Base-by-base conservation (phyloP, 2,329 filamentous ascomycete genomes). In the Amphichorda felina region DNA sequence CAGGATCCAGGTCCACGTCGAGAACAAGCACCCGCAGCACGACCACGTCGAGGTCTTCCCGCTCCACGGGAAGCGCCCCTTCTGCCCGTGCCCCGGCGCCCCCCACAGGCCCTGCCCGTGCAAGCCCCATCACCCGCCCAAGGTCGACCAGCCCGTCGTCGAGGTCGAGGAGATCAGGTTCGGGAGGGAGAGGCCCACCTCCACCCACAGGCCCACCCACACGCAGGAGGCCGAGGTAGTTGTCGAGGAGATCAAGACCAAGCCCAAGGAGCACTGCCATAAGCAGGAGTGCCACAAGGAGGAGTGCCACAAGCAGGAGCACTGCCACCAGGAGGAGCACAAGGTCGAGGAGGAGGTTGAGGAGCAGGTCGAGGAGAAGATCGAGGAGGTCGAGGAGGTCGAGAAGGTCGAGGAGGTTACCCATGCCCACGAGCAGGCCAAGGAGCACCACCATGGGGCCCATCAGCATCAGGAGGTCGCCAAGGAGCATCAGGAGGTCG, bases 11-110 rank as follows among this genome's bases (percentile, higher is more conserved):
- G 18, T 14, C 18, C 14, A 16, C 15, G 5, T 16, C 3, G 9
- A 32, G 13, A 32, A 32, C 30, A 32, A 32, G n/a, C n/a, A 24
- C n/a, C 30, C 13, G 22, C 35, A 36, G 31, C 26, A 36, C 16
- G 34, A 30, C 34, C 10, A 26, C 13, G 34, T 36, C 11, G 18
- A 37, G 18, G 35, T 37, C 14, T n/a, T 21, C 14, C 9, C 29
- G 17, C 11, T 36, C 5, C 18, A 21, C 19, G n/a, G 18, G 18
- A 34, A 25, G 32, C 11, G 4, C 28, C 8, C 9, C 28, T n/a
- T n/a, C n/a, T 30, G 28, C 28, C 28, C 28, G 9, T 9, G 14
- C 28, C 13, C n/a, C n/a, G 9, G 11, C 13, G 18, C 11, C 16
- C 17, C 17, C n/a, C 9, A n/a, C 33, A 11, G 16, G 14, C 14